Percentiles rank a stretch among this genome's conserved stretches.
Evolutionary conservation across 306 rosid species (phyloP).

Genomic region (Mimosa pudica): DNA sequence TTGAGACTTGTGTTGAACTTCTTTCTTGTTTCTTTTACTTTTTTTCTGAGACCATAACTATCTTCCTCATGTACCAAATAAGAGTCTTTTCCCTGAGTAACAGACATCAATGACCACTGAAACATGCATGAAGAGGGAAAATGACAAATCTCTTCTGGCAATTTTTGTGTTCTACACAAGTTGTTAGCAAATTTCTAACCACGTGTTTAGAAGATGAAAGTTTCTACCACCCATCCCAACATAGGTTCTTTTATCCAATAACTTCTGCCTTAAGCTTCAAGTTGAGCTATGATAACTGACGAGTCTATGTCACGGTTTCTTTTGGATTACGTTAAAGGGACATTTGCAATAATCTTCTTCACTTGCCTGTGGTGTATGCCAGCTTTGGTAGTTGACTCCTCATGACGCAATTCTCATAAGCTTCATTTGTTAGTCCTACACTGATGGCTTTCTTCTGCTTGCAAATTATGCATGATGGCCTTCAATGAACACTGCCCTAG

Average conservation of each 20-base stretch:
- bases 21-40: neutral
- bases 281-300: neutral
- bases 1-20: neutral
- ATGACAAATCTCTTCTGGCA: neutral
- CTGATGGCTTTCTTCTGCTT: neutral
- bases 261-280: neutral
- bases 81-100: too few species aligned
- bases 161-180: too few species aligned
- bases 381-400: neutral
- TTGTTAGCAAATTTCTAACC: neutral
- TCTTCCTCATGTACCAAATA: too few species aligned
- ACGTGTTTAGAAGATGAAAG: neutral
- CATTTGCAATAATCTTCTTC: neutral
- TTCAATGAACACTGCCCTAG: neutral
- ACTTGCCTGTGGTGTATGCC: too few species aligned
- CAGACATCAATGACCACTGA: too few species aligned
- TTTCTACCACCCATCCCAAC: neutral
- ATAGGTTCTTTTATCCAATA: neutral
- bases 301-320: neutral
- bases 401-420: neutral
- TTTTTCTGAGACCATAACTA: neutral
- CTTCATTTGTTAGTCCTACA: neutral
- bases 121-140: too few species aligned
- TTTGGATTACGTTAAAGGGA: neutral
- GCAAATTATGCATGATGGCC: neutral